These are phyloP conservation scores for Fusarium paranaense DNA, from an alignment of 2,329 filamentous ascomycete genomes.

Conservation along the genomic window DNA sequence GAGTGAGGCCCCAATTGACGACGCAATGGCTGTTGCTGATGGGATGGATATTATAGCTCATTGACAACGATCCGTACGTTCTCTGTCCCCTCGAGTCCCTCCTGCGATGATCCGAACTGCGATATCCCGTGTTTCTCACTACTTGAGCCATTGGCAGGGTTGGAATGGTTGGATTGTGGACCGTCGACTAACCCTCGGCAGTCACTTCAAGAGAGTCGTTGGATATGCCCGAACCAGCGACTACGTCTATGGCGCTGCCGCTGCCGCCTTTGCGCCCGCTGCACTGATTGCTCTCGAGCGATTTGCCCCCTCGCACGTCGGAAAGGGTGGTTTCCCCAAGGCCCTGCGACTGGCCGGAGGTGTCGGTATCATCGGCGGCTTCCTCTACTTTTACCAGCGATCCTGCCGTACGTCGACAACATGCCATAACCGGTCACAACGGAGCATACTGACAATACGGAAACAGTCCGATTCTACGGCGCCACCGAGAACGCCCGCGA, in stretches of 20 bases:
- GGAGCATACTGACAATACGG: neutral
- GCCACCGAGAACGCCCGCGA: conserved; percentile 93
- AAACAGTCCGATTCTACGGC: conserved; percentile 91
- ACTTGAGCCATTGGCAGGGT: neutral
- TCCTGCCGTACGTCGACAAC: conserved; percentile 75
- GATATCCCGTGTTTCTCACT: neutral
- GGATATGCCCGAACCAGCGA: conserved; percentile 88
- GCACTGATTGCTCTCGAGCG: conserved; percentile 84
- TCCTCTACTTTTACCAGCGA: conserved; percentile 86
- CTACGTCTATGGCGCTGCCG: conserved; percentile 76
- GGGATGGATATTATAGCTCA: conserved; percentile 75
- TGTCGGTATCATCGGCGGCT: conserved; percentile 80
- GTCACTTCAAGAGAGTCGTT: conserved; percentile 91
- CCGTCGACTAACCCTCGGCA: conserved; percentile 54
- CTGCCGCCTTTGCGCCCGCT: conserved; percentile 78
- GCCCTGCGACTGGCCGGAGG: conserved; percentile 83
- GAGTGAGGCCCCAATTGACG: conserved; percentile 53
- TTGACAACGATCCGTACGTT: conserved; percentile 96
- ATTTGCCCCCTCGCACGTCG: conserved; percentile 85
- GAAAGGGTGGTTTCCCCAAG: conserved; percentile 83
- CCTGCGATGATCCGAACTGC: conserved; percentile 6
- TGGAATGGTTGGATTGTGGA: conserved; percentile 5
- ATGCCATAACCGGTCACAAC: neutral
- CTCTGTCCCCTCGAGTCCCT: conserved; percentile 1
- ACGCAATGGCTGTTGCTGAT: conserved; percentile 40